phyloP scores from a whole-genome alignment of 495 filamentous ascomycete species.

The Penicillium pulvis region DNA sequence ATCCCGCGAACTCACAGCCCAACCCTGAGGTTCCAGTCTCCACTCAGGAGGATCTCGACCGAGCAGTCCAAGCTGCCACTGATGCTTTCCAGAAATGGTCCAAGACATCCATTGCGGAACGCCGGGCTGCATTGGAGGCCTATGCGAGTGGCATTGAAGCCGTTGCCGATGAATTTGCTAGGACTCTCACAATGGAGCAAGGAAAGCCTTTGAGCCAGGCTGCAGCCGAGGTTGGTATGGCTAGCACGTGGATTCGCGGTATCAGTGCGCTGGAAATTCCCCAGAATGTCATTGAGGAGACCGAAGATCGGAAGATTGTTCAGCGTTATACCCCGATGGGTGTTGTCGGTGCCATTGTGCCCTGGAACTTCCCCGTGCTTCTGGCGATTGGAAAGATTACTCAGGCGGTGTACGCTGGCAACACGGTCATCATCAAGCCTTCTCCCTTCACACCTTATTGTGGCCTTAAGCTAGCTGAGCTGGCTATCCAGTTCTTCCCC shows the following conservation, averaged over 20 bases:
- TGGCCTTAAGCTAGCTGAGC: conserved; percentile 63
- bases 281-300: conserved; percentile 47
- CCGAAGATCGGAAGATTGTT: conserved; percentile 42
- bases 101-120: conserved; percentile 51
- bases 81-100: conserved; percentile 56
- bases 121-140: conserved; percentile 55
- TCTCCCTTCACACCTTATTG: conserved; percentile 70
- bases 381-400: conserved; percentile 57
- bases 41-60: conserved; percentile 55
- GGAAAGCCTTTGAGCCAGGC: conserved; percentile 54
- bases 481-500: conserved; percentile 61
- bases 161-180: conserved; percentile 47
- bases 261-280: conserved; percentile 28
- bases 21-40: conserved; percentile 58
- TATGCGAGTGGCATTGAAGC: conserved; percentile 51
- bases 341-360: conserved; percentile 52
- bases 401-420: conserved; percentile 59
- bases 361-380: conserved; percentile 65
- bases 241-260: conserved; percentile 24
- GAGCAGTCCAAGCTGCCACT: conserved; percentile 49
- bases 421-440: conserved; percentile 61
- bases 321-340: conserved; percentile 52
- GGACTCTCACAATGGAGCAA: conserved; percentile 55
- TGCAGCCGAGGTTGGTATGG: conserved; percentile 28
- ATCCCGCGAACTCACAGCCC: conserved; percentile 51